Base-by-base conservation (phyloP, 139 green algal genomes). In the Chlamydomonas eustigma region DNA sequence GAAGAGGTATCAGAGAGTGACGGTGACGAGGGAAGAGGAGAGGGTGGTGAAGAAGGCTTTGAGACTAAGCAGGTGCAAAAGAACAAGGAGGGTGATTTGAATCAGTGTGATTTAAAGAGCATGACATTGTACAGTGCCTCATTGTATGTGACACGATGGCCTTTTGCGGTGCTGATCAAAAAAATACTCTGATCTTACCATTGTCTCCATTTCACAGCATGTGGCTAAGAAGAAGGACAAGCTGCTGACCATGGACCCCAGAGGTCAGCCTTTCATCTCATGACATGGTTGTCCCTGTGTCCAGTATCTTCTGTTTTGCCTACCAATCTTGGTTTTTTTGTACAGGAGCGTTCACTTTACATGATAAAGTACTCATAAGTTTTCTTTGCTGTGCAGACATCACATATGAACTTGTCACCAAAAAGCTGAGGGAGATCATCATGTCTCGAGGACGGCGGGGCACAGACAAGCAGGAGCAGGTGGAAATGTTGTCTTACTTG, bases 401-500 rank as follows among this genome's bases (percentile, higher is more conserved):
- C 80, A 96, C 93, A 2, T 97, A 93, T 63, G 94, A 97, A 73
- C 94, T 99, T 92, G 94, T 99, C 18, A 82, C 85, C 37, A 86
- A 92, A 39, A 98, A 98, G 91, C 86, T 97, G 63, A 79, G 84
- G 25, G 96, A 99, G 82, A 92, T 99, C 35, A 80, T 95, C 28
- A 71, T 90, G 51, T 80, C 84, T 0, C 88, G 95, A 25, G 95
- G 95, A 65, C 91, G 91, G 69, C 92, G 93, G n/a, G 91, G 91
- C 36, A 92, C 93, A 0, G 94, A 98, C 84, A 87, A 93, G 28
- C 75, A 90, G 73, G 95, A 98, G 78, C 83, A 91, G 76, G 87
- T 97, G 22, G 94, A 99, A 80, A 96, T 97, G 91, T 90, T 99
- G 51, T 80, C 79, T 0, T 97, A 97, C 81, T 80, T 99, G 51